These are phyloP conservation scores for Aspergillus fijiensis DNA, from an alignment of 2,329 filamentous ascomycete genomes.

Conservation along the genomic window DNA sequence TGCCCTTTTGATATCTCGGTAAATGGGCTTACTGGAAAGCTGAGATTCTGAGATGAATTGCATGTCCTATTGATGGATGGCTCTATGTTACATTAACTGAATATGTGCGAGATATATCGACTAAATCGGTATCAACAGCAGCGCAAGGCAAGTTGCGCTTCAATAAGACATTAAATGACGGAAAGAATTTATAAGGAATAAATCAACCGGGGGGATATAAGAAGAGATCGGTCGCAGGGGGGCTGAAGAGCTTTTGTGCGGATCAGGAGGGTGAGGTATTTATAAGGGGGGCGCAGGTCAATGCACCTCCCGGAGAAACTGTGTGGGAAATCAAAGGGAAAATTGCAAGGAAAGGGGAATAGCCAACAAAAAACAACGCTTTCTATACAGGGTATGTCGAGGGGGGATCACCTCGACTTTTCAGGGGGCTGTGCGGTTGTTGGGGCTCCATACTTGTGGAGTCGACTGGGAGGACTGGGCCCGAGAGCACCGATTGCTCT, in stretches of 20 bases:
- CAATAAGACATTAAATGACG: conserved; percentile 5
- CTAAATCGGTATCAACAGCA: neutral
- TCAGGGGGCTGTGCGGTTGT: conserved; percentile 3
- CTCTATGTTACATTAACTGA: conserved; percentile 4
- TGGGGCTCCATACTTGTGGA: conserved; percentile 6
- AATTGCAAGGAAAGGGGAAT: neutral
- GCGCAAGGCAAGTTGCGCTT: neutral
- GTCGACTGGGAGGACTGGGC: neutral
- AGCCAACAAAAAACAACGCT: neutral
- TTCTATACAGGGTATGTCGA: conserved; percentile 8
- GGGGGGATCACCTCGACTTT: conserved; percentile 1
- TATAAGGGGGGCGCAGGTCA: neutral
- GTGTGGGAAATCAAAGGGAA: neutral
- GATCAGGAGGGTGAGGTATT: neutral
- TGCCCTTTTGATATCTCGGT: no score
- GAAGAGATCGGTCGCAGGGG: neutral
- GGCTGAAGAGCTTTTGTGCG: conserved; percentile 7
- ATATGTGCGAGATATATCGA: neutral
- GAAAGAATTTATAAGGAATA: neutral
- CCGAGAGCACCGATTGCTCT: neutral
- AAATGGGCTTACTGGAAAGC: no score
- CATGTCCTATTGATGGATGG: neutral
- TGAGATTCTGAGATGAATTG: neutral
- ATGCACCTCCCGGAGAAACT: neutral
- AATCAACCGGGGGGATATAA: neutral